phyloP scores from a whole-genome alignment of 768 basidiomycete genomes.

The Boletales sp. region DNA sequence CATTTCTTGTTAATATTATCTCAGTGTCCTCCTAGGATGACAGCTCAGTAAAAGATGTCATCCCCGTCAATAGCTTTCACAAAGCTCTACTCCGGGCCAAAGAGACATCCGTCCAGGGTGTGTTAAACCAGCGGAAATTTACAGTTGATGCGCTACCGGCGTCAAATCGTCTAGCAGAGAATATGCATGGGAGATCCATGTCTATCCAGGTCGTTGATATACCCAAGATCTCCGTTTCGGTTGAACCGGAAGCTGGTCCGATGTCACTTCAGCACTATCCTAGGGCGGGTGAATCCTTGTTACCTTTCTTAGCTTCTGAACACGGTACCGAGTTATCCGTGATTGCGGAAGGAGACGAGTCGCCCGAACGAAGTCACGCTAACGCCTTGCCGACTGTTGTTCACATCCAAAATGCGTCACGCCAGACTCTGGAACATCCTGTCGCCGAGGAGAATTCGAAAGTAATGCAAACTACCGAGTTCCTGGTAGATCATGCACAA shows the following conservation, averaged over 20 bases:
- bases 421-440: background rate
- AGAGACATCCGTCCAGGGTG: conserved; percentile 11
- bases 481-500: conserved; percentile 13
- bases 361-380: conserved; percentile 36
- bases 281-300: conserved; percentile 1
- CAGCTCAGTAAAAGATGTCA: conserved; percentile 36
- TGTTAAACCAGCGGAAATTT: background rate
- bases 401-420: background rate
- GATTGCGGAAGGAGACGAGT: conserved; percentile 71
- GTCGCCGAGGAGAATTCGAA: background rate
- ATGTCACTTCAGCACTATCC: conserved; percentile 2
- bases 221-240: conserved; percentile 4
- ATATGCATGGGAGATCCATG: background rate
- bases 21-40: conserved; percentile 31
- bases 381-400: conserved; percentile 1
- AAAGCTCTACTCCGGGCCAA: conserved; percentile 39
- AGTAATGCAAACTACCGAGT: background rate
- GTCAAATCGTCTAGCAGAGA: background rate
- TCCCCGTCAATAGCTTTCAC: conserved; percentile 46
- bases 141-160: background rate
- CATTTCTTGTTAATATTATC: background rate
- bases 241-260: background rate
- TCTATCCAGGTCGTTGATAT: conserved; percentile 5
- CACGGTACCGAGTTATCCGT: conserved; percentile 52
- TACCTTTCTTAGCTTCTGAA: conserved; percentile 21